Evolutionary conservation across 2,329 filamentous ascomycete genomes (phyloP), one percentile per base, ranked within the genome.

Genomic region (Rosellinia necatrix): DNA sequence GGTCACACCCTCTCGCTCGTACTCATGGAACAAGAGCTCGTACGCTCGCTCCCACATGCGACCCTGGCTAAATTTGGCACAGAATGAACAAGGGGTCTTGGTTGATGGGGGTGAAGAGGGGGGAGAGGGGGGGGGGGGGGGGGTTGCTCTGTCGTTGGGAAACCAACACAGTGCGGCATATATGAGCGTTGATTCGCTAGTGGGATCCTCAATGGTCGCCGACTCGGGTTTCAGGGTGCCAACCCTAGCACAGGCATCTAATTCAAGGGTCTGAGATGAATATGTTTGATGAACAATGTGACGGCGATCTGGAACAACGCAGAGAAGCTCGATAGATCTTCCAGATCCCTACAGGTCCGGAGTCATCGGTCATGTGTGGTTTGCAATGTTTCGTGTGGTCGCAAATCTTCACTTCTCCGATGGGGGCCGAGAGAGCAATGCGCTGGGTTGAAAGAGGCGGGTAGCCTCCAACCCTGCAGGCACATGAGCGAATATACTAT

Each of bases 241-340:
- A 51, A 58, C 47, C 56, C 47, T 34, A 50, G 38, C 57, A 57
- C 48, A 42, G 53, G 40, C 35, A 38, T 47, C 38, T 34, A 24
- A 42, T 24, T 55, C 55, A 30, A 19, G 50, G 49, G 42, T 51
- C 40, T 38, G 29, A 42, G n/a, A 47, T 49, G 49, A 47, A 42
- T 34, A 41, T 58, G 52, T 37, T 53, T 53, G 53, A 57, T 51
- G 47, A 47, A 29, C 46, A 54, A 54, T 60, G 57, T 55, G 53
- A 60, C 48, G 59, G 59, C 50, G 59, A 62, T 62, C 59, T 62
- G 56, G 59, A 62, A 62, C 44, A 37, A 62, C 60, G 56, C 59
- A 62, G 15, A 60, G 56, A 62, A 59, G 53, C 27, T 60, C 59
- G 53, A 59, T 49, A 52, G 56, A 62, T 47, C 53, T 60, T 60